Evolutionary conservation across 2,329 filamentous ascomycete genomes (phyloP), one percentile per base, ranked within the genome.

Genomic region (Botrytis elliptica): DNA sequence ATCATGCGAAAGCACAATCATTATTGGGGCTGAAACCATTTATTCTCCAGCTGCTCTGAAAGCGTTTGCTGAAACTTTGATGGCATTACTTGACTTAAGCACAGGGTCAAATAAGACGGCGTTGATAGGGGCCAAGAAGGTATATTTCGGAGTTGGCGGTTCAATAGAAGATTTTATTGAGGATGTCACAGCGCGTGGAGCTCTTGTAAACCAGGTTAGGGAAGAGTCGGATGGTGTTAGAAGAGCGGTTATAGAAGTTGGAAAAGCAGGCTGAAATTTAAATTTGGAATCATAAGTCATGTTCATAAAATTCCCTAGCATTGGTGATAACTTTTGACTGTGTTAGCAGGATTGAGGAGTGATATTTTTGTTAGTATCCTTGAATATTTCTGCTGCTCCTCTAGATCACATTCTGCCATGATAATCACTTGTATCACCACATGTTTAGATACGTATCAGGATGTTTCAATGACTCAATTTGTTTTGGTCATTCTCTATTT

Each of bases 91-190:
- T 63, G 80, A 85, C 33, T 82, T 83, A 79, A 81, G 67, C 77
- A 80, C 64, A 79, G 71, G 77, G 2, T 77, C 80, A 3, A 79
- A 80, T 5, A 84, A 85, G 52, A 77, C 60, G 67, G 90, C 91
- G 1, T 84, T 94, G 33, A 87, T 95, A 8, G 93, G 88, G 4
- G 93, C 93, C 1, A 96, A 96, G 84, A 88, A 89, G 76, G 86
- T 95, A 18, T 96, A 96, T 82, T 96, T 96, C 82, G 93, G 93
- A 4, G 93, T 96, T 8, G 93, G 93, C 0, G 93, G 93, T 0
- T 94, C 92, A 33, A 86, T 96, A 36, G 91, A 94, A 80, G 92
- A 93, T 76, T 93, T 96, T 77, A 84, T 90, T 66, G 82, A 85
- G 69, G 84, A 83, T 75, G 86, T 89, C 60, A 83, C 83, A 72